Evolutionary conservation across 495 filamentous ascomycete genomes (phyloP).

Genomic region (Glarea lozoyensis): DNA sequence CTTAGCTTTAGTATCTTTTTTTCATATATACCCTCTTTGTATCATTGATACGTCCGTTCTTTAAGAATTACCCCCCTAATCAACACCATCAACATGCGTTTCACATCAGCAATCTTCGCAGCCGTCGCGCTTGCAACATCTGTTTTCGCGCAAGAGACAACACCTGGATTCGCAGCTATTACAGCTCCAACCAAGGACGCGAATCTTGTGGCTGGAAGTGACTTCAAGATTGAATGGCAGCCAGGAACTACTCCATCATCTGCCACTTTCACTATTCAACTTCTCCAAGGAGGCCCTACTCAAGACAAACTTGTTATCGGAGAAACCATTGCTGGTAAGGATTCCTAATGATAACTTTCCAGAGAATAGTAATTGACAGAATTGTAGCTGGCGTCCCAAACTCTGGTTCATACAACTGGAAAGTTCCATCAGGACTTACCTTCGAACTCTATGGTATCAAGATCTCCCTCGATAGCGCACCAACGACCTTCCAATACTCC

Average conservation of each 20-base stretch:
- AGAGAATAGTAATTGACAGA: too few relatives aligned
- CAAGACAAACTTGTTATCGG: constrained; percentile 5
- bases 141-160: constrained; percentile 20
- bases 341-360: not conserved
- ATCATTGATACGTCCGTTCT: constrained; percentile 18
- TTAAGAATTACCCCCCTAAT: constrained; percentile 7
- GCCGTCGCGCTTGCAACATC: constrained; percentile 39
- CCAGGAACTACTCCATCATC: not conserved
- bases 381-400: constrained; percentile 4
- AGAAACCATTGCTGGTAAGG: constrained; percentile 1
- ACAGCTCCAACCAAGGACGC: constrained; percentile 7
- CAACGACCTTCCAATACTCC: not conserved
- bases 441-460: constrained; percentile 3
- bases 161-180: constrained; percentile 18
- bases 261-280: constrained; percentile 13
- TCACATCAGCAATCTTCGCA: constrained; percentile 9
- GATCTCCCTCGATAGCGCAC: constrained; percentile 6
- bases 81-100: constrained; percentile 12
- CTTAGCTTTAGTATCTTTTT: not conserved
- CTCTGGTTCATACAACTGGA: not conserved
- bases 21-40: constrained; percentile 3
- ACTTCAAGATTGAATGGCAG: constrained; percentile 15
- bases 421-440: not conserved
- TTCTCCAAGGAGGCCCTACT: constrained; percentile 16
- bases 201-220: constrained; percentile 5